Evolutionary conservation across 2,329 filamentous ascomycete genomes (phyloP).

Genomic region (Kalmusia sp.): DNA sequence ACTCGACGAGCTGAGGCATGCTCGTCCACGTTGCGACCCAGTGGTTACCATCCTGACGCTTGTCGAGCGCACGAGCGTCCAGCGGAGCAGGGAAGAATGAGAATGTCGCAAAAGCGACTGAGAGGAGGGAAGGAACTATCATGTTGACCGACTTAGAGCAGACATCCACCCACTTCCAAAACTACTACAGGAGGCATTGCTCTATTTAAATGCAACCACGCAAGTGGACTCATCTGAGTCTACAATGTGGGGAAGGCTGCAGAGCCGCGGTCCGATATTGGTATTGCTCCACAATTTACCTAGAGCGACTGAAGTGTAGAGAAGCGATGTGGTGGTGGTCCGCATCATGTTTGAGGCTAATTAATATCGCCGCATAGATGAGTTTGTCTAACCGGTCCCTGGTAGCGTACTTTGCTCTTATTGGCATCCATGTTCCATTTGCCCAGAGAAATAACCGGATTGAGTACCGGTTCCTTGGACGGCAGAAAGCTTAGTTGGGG

Average conservation of each 20-base stretch:
- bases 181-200: background rate
- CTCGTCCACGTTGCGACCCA: slow-evolving; percentile 68
- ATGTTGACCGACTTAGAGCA: background rate
- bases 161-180: background rate
- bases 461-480: slow-evolving; percentile 3
- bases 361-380: slow-evolving; percentile 1
- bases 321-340: background rate
- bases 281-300: background rate
- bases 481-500: slow-evolving; percentile 2
- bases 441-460: slow-evolving; percentile 5
- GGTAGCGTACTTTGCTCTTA: background rate
- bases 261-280: slow-evolving; percentile 4
- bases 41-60: slow-evolving; percentile 42
- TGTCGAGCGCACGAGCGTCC: slow-evolving; percentile 14
- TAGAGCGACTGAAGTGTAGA: background rate
- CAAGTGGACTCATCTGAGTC: background rate
- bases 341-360: background rate
- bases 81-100: slow-evolving; percentile 5
- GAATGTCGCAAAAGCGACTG: slow-evolving; percentile 10
- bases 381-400: background rate
- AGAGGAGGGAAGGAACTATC: slow-evolving; percentile 7
- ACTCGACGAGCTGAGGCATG: slow-evolving; percentile 70
- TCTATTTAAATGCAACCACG: background rate
- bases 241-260: background rate
- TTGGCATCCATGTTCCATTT: slow-evolving; percentile 1